phyloP scores from a whole-genome alignment of 257 asterid species.

The Ligustrum vulgare region DNA sequence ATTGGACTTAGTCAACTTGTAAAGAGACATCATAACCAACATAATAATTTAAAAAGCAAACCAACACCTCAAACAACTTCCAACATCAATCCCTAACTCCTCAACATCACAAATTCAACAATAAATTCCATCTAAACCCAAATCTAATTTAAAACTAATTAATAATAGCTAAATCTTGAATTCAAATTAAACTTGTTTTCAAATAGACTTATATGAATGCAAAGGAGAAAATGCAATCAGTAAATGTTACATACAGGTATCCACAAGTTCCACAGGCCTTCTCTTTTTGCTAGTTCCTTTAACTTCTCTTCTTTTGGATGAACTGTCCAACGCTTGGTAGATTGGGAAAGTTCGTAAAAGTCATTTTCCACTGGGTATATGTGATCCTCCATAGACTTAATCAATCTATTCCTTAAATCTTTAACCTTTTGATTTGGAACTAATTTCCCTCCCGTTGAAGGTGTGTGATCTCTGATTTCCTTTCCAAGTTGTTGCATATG shows the following conservation, averaged over 20 bases:
- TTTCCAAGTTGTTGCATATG: slow-evolving; percentile 31
- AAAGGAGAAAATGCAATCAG: slow-evolving; percentile 1
- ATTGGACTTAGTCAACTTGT: too few species aligned
- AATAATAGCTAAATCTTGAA: too few species aligned
- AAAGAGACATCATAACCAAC: too few species aligned
- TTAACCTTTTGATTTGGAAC: slow-evolving; percentile 72
- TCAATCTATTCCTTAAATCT: slow-evolving; percentile 59
- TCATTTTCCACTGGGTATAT: slow-evolving; percentile 83
- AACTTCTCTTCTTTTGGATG: slow-evolving; percentile 90
- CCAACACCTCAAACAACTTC: too few species aligned
- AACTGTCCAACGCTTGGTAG: slow-evolving; percentile 76
- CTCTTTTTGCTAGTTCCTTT: slow-evolving; percentile 75
- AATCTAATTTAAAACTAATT: too few species aligned
- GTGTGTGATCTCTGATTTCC: slow-evolving; percentile 31
- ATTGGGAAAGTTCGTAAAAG: slow-evolving; percentile 70
- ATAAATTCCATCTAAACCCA: too few species aligned
- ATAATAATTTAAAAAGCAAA: too few species aligned
- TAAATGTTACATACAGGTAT: slow-evolving; percentile 69
- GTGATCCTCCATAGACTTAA: slow-evolving; percentile 76
- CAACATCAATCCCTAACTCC: too few species aligned
- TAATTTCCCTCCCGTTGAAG: slow-evolving; percentile 54
- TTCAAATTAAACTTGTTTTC: too few species aligned
- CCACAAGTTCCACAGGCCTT: slow-evolving; percentile 90
- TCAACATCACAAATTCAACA: too few species aligned
- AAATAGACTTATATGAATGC: too few species aligned